Evolutionary conservation across 1,284 basidiomycete genomes (phyloP), one percentile per base, ranked within the genome.

Genomic region (Volvariella surrecta): DNA sequence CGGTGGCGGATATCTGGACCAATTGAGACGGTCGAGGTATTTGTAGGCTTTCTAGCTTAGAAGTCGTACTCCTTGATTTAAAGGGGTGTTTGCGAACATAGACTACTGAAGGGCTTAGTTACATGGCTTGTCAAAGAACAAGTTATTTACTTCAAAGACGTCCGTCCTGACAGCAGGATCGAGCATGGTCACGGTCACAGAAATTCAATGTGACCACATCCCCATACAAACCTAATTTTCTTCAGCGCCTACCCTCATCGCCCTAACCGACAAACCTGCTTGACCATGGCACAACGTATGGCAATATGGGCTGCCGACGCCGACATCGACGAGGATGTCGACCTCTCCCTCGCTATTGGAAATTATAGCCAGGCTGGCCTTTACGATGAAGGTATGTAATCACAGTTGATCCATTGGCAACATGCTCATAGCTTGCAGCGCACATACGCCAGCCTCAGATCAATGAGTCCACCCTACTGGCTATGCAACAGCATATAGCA

Each of bases 321-420:
- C 1, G 84, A 88, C 54, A 69, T 86, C 44, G 85, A 89, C 48
- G 84, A 87, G 50, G 83, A 84, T 53, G 79, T 83, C 37, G 82
- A 86, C 52, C 67, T 86, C 37, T 77, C 74, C 48, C 68, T 88
- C 45, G 70, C 82, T 0, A 78, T 89, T 45, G 80, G 78, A 45
- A 76, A 70, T 50, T 89, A 87, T 52, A 76, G 75, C 15, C 73
- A 82, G 52, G 69, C 70, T 53, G 78, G 74, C 31, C 64, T 76
- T 45, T 86, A 83, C 56, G 83, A 88, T 40, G 84, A 87, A 52
- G 76, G 80, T 80, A 49, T 52, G 71, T 46, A 8, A 17, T 17
- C 35, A n/a, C n/a, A 28, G 15, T 21, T n/a, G 22, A 19, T 24
- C n/a, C 17, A 21, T 20, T 39, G 37, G 16, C 34, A 11, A n/a